Evolutionary conservation across 2,329 filamentous ascomycete genomes (phyloP), one percentile per base, ranked within the genome.

Genomic region (Paraphoma chrysanthemicola): DNA sequence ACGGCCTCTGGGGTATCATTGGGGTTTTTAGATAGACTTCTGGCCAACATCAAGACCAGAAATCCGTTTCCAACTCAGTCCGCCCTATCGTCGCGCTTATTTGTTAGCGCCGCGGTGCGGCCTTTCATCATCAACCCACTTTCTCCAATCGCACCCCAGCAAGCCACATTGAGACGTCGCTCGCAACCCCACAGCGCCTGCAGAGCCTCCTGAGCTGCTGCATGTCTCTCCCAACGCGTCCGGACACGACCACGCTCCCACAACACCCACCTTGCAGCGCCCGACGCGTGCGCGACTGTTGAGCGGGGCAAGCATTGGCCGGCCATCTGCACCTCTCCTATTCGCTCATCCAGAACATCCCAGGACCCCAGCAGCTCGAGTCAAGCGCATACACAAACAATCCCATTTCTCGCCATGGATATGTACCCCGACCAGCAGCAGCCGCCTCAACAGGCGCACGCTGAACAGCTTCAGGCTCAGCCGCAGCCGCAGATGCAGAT

Each of bases 281-380:
- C 60, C 61, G 64, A 73, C 73, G 72, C 72, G 70, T 70, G 58
- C 63, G 58, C 62, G 57, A 60, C 54, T 59, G 57, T 60, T 62
- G 57, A 54, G 70, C 66, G 67, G 69, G 71, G 65, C 64, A 58
- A 44, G 64, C 68, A 64, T 67, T 66, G 42, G 44, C 52, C 59
- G 60, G 53, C 54, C 23, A 38, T 57, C 56, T 54, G 54, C 58
- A 44, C 59, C 52, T 54, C 62, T 67, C 63, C 66, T 60, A 70
- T 71, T 71, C 64, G 70, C 62, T 57, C 64, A 56, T 16, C 57
- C 28, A 45, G 49, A 45, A 63, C 62, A 64, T 54, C 48, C 54
- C 48, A 54, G 55, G 23, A 23, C 23, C 23, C 23, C 23, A 23
- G 44, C 46, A 31, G 39, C 52, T 41, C 58, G 55, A 59, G 59